A percentile compares a stretch with the other conserved stretches of the same genome.
These are phyloP conservation scores for Cornus florida DNA, from an alignment of 148 eudicot genomes.

Conservation along the genomic window DNA sequence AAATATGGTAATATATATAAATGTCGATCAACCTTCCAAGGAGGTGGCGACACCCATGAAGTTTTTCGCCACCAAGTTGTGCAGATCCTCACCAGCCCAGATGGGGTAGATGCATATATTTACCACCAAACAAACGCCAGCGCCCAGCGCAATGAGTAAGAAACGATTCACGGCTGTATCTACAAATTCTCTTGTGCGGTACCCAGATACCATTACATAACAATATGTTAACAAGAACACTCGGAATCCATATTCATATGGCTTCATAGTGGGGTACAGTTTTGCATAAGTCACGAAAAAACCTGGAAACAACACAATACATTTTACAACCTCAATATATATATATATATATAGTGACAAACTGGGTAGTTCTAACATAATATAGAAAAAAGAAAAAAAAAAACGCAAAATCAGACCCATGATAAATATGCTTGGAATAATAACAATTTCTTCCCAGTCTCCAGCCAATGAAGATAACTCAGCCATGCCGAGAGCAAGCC, in stretches of 20 bases:
- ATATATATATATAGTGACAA: background rate
- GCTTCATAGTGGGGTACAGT: conserved; percentile 81
- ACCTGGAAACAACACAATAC: conserved; percentile 33
- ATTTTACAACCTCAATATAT: background rate
- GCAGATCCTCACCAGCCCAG: conserved; percentile 96
- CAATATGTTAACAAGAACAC: conserved; percentile 85
- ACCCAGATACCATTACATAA: conserved; percentile 83
- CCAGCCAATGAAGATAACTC: conserved; percentile 58
- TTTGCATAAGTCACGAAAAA: conserved; percentile 63
- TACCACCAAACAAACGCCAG: conserved; percentile 65
- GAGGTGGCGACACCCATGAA: conserved; percentile 74
- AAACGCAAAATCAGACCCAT: conserved; percentile 43
- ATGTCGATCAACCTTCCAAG: conserved; percentile 63
- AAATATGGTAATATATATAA: background rate
- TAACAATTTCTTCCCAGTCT: conserved; percentile 65
- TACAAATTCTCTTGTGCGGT: conserved; percentile 67
- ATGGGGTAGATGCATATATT: conserved; percentile 82
- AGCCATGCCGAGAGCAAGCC: conserved; percentile 70
- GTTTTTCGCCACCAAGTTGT: conserved; percentile 74
- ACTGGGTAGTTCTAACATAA: background rate
- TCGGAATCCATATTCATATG: conserved; percentile 89
- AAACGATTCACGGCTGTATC: conserved; percentile 73
- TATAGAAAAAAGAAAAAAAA: background rate
- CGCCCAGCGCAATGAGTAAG: conserved; percentile 84
- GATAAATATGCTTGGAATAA: conserved; percentile 60